phyloP scores from a whole-genome alignment of 176 grass and related monocot species.

The Pharus latifolius region DNA sequence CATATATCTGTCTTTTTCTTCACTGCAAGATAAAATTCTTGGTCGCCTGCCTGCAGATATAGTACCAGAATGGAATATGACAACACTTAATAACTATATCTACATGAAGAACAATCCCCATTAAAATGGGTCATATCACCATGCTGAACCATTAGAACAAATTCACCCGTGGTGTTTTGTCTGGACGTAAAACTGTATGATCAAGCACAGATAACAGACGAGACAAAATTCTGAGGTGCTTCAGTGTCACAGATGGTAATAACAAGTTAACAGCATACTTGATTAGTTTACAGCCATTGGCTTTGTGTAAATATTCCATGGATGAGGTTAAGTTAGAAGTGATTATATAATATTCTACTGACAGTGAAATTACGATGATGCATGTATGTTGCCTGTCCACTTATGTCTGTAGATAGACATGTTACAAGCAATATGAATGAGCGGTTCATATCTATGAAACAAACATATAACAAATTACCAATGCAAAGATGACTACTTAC shows the following conservation, averaged over 20 bases:
- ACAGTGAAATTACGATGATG: neutral
- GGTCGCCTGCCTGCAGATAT: slow-evolving; percentile 37
- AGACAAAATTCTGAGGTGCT: neutral
- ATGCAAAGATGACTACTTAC: slow-evolving; percentile 16
- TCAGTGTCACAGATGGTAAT: neutral
- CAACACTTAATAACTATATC: neutral
- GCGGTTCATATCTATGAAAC: neutral
- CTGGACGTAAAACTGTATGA: neutral
- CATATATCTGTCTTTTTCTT: slow-evolving; percentile 67
- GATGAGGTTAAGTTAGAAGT: neutral
- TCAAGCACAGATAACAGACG: neutral
- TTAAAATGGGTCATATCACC: slow-evolving; percentile 10
- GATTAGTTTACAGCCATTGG: neutral
- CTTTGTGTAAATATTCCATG: neutral
- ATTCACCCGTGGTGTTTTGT: neutral
- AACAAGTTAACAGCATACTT: slow-evolving; percentile 1
- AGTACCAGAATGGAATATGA: neutral
- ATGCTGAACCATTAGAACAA: neutral
- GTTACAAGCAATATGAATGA: neutral
- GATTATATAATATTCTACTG: neutral
- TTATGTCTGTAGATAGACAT: neutral
- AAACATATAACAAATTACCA: neutral
- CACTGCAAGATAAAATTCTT: slow-evolving; percentile 64
- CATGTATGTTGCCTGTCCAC: too few species aligned
- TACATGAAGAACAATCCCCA: neutral